Percentiles rank a stretch among this genome's conserved stretches.
phyloP scores from a whole-genome alignment of 1,139 yeast species.

The Kurtzmaniella quercitrusa region DNA sequence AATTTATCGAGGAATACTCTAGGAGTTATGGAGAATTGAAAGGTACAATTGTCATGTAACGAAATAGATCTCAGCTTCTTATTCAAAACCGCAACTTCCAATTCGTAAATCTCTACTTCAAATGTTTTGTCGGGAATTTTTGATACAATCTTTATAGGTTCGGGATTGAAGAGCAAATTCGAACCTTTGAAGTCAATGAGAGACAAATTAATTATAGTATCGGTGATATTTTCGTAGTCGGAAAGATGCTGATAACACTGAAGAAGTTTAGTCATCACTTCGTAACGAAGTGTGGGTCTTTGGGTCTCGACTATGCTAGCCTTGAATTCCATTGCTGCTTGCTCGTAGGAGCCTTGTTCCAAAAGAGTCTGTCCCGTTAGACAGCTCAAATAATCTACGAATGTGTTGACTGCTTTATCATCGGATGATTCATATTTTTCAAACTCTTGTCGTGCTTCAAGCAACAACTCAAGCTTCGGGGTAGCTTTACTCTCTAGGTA shows the following conservation, averaged over 20 bases:
- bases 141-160: background rate
- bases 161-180: background rate
- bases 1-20: background rate
- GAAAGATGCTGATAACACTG: conserved; percentile 10
- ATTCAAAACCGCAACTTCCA: background rate
- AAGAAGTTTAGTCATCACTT: conserved; percentile 9
- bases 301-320: conserved; percentile 12
- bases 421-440: conserved; percentile 13
- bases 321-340: conserved; percentile 24
- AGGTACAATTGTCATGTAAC: conserved; percentile 5
- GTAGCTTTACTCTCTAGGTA: background rate
- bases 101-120: conserved; percentile 1
- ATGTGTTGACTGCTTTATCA: conserved; percentile 24
- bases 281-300: background rate
- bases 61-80: background rate
- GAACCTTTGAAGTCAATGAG: conserved; percentile 3
- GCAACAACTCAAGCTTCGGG: background rate
- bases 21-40: conserved; percentile 3
- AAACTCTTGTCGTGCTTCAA: background rate
- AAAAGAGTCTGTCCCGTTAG: conserved; percentile 47
- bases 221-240: background rate
- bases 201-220: background rate
- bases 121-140: background rate
- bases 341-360: conserved; percentile 23
- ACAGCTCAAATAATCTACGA: conserved; percentile 41